Evolutionary conservation across 192 early-diverging fungal species (phyloP).

Genomic region (Rhizoclosmatium sp.): DNA sequence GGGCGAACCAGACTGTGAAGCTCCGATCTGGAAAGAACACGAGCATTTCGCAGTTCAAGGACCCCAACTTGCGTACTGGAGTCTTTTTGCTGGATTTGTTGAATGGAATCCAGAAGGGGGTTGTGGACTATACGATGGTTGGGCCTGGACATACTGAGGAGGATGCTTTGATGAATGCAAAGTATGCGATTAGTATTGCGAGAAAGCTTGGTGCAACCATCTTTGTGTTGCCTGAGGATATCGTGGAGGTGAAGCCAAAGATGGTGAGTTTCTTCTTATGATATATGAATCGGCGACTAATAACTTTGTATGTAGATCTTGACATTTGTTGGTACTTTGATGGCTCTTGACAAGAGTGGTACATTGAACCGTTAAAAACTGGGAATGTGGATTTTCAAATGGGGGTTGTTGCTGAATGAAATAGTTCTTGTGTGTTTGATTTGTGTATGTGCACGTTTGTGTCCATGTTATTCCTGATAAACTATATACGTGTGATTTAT

Average conservation of each 20-base stretch:
- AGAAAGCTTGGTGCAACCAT: constrained; percentile 99
- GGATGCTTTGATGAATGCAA: constrained; percentile 89
- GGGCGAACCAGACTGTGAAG: constrained; percentile 89
- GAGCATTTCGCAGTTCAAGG: constrained; percentile 86
- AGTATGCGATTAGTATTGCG: constrained; percentile 97
- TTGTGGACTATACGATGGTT: constrained; percentile 89
- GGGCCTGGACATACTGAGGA: constrained; percentile 78
- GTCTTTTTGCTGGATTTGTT: constrained; percentile 91
- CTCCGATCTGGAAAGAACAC: constrained; percentile 67
- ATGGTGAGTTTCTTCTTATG: constrained; percentile 68
- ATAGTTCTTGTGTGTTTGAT: no score
- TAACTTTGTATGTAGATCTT: constrained; percentile 80
- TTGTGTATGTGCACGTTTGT: no score
- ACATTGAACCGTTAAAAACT: constrained; percentile 7
- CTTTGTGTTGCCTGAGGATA: constrained; percentile 98
- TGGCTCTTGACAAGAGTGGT: constrained; percentile 73
- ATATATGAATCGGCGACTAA: not conserved
- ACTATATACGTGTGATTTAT: no score
- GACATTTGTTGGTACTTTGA: constrained; percentile 93
- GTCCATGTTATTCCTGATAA: no score
- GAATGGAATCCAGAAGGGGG: constrained; percentile 90
- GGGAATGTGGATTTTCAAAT: not conserved
- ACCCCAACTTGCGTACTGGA: constrained; percentile 76
- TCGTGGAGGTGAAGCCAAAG: constrained; percentile 96
- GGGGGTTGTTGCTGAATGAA: not conserved